Evolutionary conservation across 2,329 filamentous ascomycete species (phyloP).

Genomic region (Lecanicillium sp.): DNA sequence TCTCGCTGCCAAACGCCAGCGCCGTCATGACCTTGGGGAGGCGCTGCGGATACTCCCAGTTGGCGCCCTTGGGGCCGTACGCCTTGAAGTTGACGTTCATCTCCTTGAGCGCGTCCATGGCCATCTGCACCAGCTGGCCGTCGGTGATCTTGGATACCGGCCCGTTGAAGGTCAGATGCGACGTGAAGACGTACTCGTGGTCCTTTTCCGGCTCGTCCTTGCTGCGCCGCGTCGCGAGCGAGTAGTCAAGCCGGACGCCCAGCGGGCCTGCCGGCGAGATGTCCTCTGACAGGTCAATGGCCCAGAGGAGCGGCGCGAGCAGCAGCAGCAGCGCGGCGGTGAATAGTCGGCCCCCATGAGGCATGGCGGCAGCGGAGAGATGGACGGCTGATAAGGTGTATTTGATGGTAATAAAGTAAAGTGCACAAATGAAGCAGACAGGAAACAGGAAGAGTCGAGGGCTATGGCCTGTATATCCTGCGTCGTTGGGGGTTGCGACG

Average conservation of each 20-base stretch:
- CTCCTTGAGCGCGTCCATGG: conserved; percentile 8
- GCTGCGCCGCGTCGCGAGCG: not conserved
- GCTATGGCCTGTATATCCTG: no score
- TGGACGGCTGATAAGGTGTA: no score
- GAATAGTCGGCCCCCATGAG: not conserved
- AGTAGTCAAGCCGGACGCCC: not conserved
- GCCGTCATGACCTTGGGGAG: conserved; percentile 5
- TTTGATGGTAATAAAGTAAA: no score
- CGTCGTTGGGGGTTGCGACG: no score
- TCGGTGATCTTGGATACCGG: not conserved
- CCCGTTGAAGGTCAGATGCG: not conserved
- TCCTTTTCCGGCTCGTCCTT: not conserved
- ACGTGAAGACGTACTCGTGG: conserved; percentile 1
- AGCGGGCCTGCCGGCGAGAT: not conserved
- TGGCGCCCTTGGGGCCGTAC: not conserved
- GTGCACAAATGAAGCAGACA: no score
- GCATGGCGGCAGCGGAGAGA: no score
- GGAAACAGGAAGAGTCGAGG: no score
- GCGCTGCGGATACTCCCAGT: not conserved
- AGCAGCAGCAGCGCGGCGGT: not conserved
- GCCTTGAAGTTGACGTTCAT: not conserved
- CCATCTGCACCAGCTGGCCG: conserved; percentile 8
- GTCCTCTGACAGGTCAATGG: not conserved
- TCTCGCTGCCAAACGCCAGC: conserved; percentile 10
- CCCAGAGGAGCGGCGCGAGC: not conserved